A percentile compares a stretch with the other conserved stretches of the same genome.
phyloP scores from a whole-genome alignment of 2,329 filamentous ascomycete species.

The Epichloe glyceriae region DNA sequence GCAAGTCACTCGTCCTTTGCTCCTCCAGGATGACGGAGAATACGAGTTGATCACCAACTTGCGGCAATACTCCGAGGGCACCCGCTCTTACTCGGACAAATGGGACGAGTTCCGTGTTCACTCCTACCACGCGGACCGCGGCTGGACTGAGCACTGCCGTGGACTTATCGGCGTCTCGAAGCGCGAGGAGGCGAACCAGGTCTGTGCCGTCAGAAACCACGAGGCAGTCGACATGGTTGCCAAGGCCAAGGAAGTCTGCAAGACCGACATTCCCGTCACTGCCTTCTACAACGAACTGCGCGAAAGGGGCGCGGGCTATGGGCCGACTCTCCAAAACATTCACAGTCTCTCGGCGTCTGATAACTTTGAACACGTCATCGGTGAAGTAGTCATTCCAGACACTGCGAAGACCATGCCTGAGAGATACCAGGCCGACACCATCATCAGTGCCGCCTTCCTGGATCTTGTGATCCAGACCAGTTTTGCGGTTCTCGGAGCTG shows the following conservation, averaged over 20 bases:
- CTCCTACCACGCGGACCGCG: conserved; percentile 35
- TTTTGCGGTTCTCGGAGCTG: conserved; percentile 25
- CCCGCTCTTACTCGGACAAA: conserved; percentile 22
- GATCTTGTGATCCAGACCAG: conserved; percentile 31
- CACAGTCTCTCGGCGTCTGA: neutral
- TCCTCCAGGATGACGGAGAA: conserved; percentile 7
- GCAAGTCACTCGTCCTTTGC: conserved; percentile 4
- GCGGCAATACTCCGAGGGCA: conserved; percentile 16
- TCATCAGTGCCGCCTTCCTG: conserved; percentile 32
- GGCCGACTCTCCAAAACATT: neutral
- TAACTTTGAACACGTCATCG: neutral
- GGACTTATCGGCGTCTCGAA: conserved; percentile 32
- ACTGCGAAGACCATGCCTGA: conserved; percentile 32
- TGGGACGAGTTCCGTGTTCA: conserved; percentile 46
- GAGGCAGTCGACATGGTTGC: neutral
- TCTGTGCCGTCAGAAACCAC: neutral
- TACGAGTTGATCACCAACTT: conserved; percentile 16
- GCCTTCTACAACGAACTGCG: conserved; percentile 14
- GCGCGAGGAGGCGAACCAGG: neutral
- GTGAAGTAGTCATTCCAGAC: conserved; percentile 20
- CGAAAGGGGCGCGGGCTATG: conserved; percentile 13
- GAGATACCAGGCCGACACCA: conserved; percentile 27
- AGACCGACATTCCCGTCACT: conserved; percentile 1
- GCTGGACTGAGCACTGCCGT: conserved; percentile 46
- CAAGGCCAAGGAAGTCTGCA: conserved; percentile 13